phyloP scores from a whole-genome alignment of 495 filamentous ascomycete species.

The Penicillium cinerascens region DNA sequence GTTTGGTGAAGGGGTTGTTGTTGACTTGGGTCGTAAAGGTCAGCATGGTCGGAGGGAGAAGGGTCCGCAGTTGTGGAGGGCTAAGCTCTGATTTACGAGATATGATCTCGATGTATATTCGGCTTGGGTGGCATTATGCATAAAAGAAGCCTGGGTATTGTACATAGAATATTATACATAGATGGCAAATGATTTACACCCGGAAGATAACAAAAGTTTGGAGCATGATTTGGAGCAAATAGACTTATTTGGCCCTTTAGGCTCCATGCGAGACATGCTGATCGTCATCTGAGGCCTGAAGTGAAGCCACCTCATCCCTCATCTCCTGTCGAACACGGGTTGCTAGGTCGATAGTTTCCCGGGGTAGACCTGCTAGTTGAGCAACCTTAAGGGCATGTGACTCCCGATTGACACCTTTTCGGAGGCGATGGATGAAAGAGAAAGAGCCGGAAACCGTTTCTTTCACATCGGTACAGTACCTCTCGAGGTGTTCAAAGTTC shows the following conservation, averaged over 20 bases:
- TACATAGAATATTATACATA: constrained; percentile 4
- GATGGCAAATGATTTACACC: background rate
- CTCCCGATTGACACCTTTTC: constrained; percentile 76
- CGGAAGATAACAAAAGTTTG: background rate
- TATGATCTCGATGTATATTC: background rate
- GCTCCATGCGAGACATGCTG: background rate
- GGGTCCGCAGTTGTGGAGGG: constrained; percentile 26
- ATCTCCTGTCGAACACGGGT: constrained; percentile 26
- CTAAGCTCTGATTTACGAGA: constrained; percentile 17
- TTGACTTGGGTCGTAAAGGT: constrained; percentile 29
- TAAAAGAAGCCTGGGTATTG: constrained; percentile 5
- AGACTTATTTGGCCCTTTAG: background rate
- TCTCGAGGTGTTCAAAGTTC: constrained; percentile 61
- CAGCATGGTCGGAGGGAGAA: constrained; percentile 32
- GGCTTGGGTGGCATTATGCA: background rate
- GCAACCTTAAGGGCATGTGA: constrained; percentile 94
- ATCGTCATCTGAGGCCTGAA: background rate
- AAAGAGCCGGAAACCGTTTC: constrained; percentile 64
- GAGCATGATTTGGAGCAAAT: background rate
- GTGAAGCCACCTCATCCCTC: constrained; percentile 1
- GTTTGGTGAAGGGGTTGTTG: constrained; percentile 41
- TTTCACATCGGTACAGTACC: constrained; percentile 87
- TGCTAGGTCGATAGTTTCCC: constrained; percentile 56
- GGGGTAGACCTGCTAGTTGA: constrained; percentile 71
- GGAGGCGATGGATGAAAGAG: constrained; percentile 79